Evolutionary conservation across 441 rosid species (phyloP).

Genomic region (Gossypium laxum): DNA sequence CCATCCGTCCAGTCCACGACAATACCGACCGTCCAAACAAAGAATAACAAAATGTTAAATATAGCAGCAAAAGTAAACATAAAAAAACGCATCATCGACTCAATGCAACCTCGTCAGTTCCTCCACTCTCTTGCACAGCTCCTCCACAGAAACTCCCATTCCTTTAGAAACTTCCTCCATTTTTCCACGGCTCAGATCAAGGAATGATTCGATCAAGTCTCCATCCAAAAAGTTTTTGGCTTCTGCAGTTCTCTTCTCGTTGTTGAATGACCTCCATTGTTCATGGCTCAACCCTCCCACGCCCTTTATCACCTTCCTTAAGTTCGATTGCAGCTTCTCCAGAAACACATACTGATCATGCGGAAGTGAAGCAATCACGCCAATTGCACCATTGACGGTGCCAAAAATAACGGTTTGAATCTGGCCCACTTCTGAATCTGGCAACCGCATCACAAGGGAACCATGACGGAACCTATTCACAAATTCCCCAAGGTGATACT

Average conservation of each 20-base stretch:
- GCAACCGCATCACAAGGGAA: slow-evolving; percentile 88
- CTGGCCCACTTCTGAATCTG: slow-evolving; percentile 83
- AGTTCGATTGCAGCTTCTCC: slow-evolving; percentile 68
- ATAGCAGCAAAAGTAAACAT: not conserved
- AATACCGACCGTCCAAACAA: not conserved
- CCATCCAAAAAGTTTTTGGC: slow-evolving; percentile 80
- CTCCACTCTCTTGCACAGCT: slow-evolving; percentile 74
- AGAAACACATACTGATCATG: slow-evolving; percentile 61
- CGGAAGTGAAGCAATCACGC: slow-evolving; percentile 85
- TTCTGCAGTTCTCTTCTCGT: slow-evolving; percentile 71
- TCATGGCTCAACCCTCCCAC: slow-evolving; percentile 87
- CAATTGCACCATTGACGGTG: slow-evolving; percentile 80
- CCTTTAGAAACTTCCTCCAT: slow-evolving; percentile 79
- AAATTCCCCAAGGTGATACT: slow-evolving; percentile 91
- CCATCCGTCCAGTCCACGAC: not conserved
- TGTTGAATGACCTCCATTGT: slow-evolving; percentile 88
- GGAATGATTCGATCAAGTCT: slow-evolving; percentile 75
- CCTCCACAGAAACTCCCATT: slow-evolving; percentile 65
- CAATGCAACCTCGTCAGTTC: slow-evolving; percentile 85
- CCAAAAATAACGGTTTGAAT: slow-evolving; percentile 80
- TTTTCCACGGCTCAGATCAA: slow-evolving; percentile 57
- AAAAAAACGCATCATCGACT: not conserved
- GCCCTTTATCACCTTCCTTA: slow-evolving; percentile 82
- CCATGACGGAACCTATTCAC: slow-evolving; percentile 85
- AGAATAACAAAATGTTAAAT: not conserved